phyloP scores from a whole-genome alignment of 1,139 yeast species.

The Taphrina flavorubra region DNA sequence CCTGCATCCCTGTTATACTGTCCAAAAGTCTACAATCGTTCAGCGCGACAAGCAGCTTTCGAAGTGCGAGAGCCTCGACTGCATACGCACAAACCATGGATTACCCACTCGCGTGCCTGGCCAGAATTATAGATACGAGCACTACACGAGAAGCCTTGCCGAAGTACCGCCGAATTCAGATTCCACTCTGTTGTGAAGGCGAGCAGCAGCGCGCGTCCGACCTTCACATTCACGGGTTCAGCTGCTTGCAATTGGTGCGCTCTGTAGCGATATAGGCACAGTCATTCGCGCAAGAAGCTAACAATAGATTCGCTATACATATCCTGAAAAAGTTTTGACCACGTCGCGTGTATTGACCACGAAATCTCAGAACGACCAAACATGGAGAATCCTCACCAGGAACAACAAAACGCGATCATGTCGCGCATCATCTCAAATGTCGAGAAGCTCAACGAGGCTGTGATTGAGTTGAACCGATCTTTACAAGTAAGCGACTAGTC shows the following conservation, averaged over 20 bases:
- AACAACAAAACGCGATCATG: constrained; percentile 76
- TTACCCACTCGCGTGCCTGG: constrained; percentile 8
- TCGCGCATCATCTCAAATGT: constrained; percentile 78
- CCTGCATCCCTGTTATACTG: too few relatives aligned
- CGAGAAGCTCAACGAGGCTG: constrained; percentile 74
- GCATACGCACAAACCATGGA: background rate
- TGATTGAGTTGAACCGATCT: constrained; percentile 65
- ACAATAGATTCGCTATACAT: background rate
- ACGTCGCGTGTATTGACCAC: background rate
- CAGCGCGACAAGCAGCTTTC: too few relatives aligned
- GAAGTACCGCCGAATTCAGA: background rate
- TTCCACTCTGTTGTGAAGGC: too few relatives aligned
- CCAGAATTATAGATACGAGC: background rate
- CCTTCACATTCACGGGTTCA: background rate
- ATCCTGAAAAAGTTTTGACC: background rate
- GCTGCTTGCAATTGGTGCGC: too few relatives aligned
- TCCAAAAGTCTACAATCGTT: too few relatives aligned
- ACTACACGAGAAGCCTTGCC: background rate
- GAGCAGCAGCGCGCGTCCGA: background rate
- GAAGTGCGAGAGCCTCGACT: too few relatives aligned
- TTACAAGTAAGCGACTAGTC: constrained; percentile 54
- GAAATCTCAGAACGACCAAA: background rate
- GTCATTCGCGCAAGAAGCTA: too few relatives aligned
- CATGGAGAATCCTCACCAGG: constrained; percentile 89
- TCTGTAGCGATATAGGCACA: too few relatives aligned